Percentiles rank a stretch among this genome's conserved stretches.
These are phyloP conservation scores for Debaryomyces castellii DNA, from an alignment of 805 yeast species.

Conservation along the genomic window DNA sequence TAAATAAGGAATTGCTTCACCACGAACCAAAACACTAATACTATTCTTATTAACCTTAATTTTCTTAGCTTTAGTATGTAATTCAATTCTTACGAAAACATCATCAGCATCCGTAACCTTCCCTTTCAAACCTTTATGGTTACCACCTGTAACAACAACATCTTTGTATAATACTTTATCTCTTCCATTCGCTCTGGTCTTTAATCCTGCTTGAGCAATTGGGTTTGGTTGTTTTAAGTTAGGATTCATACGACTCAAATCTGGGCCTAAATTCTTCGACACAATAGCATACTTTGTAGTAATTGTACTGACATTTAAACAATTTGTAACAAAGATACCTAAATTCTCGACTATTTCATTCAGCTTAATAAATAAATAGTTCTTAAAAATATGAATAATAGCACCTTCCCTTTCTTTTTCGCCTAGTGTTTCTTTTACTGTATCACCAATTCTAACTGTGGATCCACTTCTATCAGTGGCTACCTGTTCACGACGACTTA, in stretches of 20 bases:
- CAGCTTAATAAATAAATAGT: conserved; percentile 75
- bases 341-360: conserved; percentile 78
- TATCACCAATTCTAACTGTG: conserved; percentile 86
- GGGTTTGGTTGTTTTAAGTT: conserved; percentile 61
- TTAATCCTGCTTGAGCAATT: conserved; percentile 41
- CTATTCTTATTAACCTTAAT: conserved; percentile 80
- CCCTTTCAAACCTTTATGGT: conserved; percentile 93
- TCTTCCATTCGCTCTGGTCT: conserved; percentile 64
- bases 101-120: conserved; percentile 93
- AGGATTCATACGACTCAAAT: conserved; percentile 87
- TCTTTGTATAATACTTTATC: conserved; percentile 80
- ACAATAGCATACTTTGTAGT: conserved; percentile 77
- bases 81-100: conserved; percentile 84
- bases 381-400: conserved; percentile 82
- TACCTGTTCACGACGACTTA: conserved; percentile 65
- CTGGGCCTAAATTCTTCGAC: conserved; percentile 56
- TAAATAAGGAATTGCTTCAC: conserved; percentile 73
- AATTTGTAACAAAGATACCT: conserved; percentile 84
- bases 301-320: conserved; percentile 75
- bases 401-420: conserved; percentile 83
- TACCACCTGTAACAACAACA: conserved; percentile 85
- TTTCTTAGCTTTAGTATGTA: conserved; percentile 88
- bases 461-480: conserved; percentile 86
- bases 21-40: conserved; percentile 69
- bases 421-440: conserved; percentile 71